Base-by-base conservation (phyloP, 805 yeast genomes). In the Barnettozyma botsteinii region DNA sequence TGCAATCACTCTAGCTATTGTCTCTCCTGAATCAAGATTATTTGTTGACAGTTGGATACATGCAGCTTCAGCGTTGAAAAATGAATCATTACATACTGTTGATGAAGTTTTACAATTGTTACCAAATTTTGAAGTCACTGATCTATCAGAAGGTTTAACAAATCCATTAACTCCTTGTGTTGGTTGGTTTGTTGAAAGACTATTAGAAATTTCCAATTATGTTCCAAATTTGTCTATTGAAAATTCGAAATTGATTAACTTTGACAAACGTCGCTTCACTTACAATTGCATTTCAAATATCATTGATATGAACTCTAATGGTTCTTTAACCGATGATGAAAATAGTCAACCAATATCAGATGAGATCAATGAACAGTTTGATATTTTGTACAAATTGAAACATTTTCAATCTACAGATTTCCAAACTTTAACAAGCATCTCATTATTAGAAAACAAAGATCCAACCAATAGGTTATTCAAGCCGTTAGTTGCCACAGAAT, bases 151-250 rank as follows among this genome's bases (percentile, higher is more conserved):
- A n/a, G 50, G 44, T 4, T 45, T 45, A 46, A 46, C 59, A 42
- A 68, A 70, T 39, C 70, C 79, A 0, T 63, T 85, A 36, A 75
- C 87, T 6, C 93, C 95, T 3, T 89, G 96, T 54, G 76, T 87
- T 43, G 97, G 97, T 10, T 91, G 98, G 98, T 68, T 87, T 37
- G 67, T 83, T 19, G 91, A 84, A 51, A 77, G 94, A 45, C 64
- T 91, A 47, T 57, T 88, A 40, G 95, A 85, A 53, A 76, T 81
- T 44, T 77, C 81, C 1, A 79, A 83, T 47, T 80, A 74, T 53
- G 79, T 87, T 37, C 95, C 96, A 15, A 85, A 83, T 52, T 84
- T 79, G 77, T 75, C 81, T 37, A 70, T 77, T 29, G 79, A 73
- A 43, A 75, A 80, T 52, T 70, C 81, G 2, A 67, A 71, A 25